Percentiles rank a stretch among this genome's conserved stretches.
These are phyloP conservation scores for Candida sphagnicola DNA, from an alignment of 805 yeast species.

Conservation along the genomic window DNA sequence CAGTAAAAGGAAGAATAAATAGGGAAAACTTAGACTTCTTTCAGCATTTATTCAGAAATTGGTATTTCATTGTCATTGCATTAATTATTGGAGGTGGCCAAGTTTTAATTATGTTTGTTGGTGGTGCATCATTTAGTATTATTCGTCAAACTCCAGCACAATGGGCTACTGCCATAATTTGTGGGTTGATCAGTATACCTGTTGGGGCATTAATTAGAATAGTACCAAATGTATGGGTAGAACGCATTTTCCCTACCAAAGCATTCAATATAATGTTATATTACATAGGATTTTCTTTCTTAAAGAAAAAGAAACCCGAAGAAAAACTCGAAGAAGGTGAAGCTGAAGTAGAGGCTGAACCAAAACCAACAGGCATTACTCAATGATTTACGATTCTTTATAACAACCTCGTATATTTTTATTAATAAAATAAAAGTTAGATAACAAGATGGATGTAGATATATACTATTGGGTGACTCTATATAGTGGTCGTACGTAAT, in stretches of 20 bases:
- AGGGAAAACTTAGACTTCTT: slow-evolving; percentile 73
- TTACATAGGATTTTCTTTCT: slow-evolving; percentile 33
- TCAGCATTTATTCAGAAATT: slow-evolving; percentile 75
- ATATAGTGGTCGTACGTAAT: too few species aligned
- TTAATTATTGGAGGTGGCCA: slow-evolving; percentile 78
- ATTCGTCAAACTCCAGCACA: slow-evolving; percentile 72
- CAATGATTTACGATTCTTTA: neutral
- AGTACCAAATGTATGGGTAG: slow-evolving; percentile 77
- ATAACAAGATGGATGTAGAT: too few species aligned
- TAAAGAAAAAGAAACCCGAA: slow-evolving; percentile 21
- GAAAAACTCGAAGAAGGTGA: slow-evolving; percentile 4
- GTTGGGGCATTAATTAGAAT: slow-evolving; percentile 72
- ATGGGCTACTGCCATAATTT: slow-evolving; percentile 86
- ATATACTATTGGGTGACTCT: too few species aligned
- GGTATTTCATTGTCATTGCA: slow-evolving; percentile 73
- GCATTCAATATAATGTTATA: slow-evolving; percentile 39
- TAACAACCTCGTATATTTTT: neutral
- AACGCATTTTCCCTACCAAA: slow-evolving; percentile 59
- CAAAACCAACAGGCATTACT: neutral
- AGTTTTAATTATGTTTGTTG: slow-evolving; percentile 88
- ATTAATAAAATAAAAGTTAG: too few species aligned
- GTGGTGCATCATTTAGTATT: slow-evolving; percentile 92
- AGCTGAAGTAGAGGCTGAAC: neutral
- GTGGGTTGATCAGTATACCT: slow-evolving; percentile 82
- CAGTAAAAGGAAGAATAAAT: slow-evolving; percentile 56